phyloP scores from a whole-genome alignment of 331 rosid species.

The Pyracantha coccinea region DNA sequence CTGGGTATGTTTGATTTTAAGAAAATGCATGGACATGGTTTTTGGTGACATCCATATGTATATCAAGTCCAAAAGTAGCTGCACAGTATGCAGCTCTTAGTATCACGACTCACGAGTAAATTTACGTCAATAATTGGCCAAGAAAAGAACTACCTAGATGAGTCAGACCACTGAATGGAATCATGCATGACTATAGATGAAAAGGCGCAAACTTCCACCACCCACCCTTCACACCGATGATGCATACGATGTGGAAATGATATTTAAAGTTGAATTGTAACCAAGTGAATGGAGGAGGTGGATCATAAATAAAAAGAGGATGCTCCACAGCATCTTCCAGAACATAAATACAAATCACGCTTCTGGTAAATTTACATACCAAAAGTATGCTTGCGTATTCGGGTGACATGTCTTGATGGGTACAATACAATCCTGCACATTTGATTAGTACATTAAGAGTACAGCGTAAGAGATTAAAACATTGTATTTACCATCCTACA shows the following conservation, averaged over 20 bases:
- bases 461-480: neutral
- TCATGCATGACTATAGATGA: neutral
- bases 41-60: neutral
- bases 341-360: neutral
- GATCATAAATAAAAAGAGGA: constrained; percentile 1
- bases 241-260: neutral
- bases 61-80: neutral
- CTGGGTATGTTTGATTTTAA: neutral
- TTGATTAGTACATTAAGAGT: constrained; percentile 9
- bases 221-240: neutral
- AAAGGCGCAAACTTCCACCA: neutral
- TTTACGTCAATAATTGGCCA: neutral
- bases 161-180: neutral
- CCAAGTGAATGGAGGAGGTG: neutral
- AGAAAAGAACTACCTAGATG: neutral
- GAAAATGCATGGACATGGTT: neutral
- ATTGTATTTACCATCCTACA: neutral
- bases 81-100: neutral
- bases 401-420: constrained; percentile 95
- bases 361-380: constrained; percentile 31
- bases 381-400: constrained; percentile 93
- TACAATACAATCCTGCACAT: constrained; percentile 81
- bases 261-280: neutral
- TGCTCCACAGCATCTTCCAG: constrained; percentile 7
- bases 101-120: neutral